Evolutionary conservation across 2,329 filamentous ascomycete species (phyloP).

Genomic region (Fusarium illudens): DNA sequence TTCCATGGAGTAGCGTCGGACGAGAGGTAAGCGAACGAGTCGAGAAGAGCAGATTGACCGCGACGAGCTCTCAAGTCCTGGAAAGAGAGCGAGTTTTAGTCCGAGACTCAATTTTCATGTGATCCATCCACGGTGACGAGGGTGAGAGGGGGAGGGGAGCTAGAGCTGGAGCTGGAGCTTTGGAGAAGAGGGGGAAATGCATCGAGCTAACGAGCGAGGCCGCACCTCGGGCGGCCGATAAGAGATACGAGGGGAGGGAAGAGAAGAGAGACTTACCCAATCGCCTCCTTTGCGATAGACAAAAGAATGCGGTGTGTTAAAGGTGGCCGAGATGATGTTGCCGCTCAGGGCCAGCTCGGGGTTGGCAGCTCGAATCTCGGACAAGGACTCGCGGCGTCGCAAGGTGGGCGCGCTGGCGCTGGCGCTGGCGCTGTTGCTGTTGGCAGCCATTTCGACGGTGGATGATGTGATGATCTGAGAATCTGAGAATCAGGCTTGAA

Average conservation of each 20-base stretch:
- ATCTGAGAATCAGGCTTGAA: conserved; percentile 5
- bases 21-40: conserved; percentile 87
- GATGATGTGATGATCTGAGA: conserved; percentile 1
- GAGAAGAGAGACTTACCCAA: conserved; percentile 60
- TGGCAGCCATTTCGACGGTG: conserved; percentile 21
- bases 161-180: conserved; percentile 21
- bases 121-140: conserved; percentile 3
- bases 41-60: conserved; percentile 90
- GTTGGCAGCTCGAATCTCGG: conserved; percentile 63
- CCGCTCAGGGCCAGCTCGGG: conserved; percentile 67
- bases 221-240: conserved; percentile 15
- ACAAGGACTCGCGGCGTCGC: conserved; percentile 60
- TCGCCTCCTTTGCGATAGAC: conserved; percentile 66
- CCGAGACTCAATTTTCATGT: conserved; percentile 24
- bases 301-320: conserved; percentile 68
- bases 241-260: conserved; percentile 23
- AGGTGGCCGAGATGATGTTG: conserved; percentile 73
- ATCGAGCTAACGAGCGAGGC: conserved; percentile 20
- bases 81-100: conserved; percentile 14
- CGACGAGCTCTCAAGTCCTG: conserved; percentile 80
- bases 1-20: conserved; percentile 88
- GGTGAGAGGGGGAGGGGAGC: conserved; percentile 14
- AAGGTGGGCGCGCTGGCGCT: conserved; percentile 40
- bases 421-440: conserved; percentile 11
- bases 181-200: conserved; percentile 33